A percentile compares a stretch with the other conserved stretches of the same genome.
Evolutionary conservation across 495 filamentous ascomycete genomes (phyloP).

Genomic region (Penicillium fimorum): DNA sequence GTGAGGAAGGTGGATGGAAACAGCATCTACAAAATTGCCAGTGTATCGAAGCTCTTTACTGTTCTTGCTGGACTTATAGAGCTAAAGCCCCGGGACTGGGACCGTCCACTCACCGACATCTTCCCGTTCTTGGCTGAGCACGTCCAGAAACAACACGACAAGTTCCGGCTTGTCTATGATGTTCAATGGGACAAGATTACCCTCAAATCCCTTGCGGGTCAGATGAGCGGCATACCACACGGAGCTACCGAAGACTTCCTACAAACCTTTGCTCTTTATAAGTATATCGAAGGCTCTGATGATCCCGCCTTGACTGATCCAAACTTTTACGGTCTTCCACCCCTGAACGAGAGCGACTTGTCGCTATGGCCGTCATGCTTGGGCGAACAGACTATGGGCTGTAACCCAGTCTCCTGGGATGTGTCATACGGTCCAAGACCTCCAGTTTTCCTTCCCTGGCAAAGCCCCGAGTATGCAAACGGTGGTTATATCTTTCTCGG

Average conservation of each 20-base stretch:
- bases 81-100: slow-evolving; percentile 35
- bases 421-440: slow-evolving; percentile 15
- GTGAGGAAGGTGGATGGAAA: slow-evolving; percentile 43
- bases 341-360: slow-evolving; percentile 26
- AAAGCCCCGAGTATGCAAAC: slow-evolving; percentile 58
- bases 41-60: slow-evolving; percentile 53
- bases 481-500: slow-evolving; percentile 53
- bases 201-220: slow-evolving; percentile 41
- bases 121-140: slow-evolving; percentile 43
- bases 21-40: slow-evolving; percentile 52
- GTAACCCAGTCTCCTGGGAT: slow-evolving; percentile 3
- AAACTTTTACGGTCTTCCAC: slow-evolving; percentile 32
- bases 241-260: slow-evolving; percentile 26
- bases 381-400: slow-evolving; percentile 19
- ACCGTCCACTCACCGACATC: slow-evolving; percentile 47
- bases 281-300: neutral
- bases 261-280: neutral
- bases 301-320: slow-evolving; percentile 13
- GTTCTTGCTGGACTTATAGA: slow-evolving; percentile 42
- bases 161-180: slow-evolving; percentile 16
- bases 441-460: slow-evolving; percentile 48
- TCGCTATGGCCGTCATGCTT: slow-evolving; percentile 23
- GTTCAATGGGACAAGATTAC: slow-evolving; percentile 47
- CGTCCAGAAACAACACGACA: slow-evolving; percentile 13
- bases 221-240: slow-evolving; percentile 42